Evolutionary conservation across 2,329 filamentous ascomycete species (phyloP), one percentile per base, ranked within the genome.

Genomic region (Hymenoscyphus scutula): DNA sequence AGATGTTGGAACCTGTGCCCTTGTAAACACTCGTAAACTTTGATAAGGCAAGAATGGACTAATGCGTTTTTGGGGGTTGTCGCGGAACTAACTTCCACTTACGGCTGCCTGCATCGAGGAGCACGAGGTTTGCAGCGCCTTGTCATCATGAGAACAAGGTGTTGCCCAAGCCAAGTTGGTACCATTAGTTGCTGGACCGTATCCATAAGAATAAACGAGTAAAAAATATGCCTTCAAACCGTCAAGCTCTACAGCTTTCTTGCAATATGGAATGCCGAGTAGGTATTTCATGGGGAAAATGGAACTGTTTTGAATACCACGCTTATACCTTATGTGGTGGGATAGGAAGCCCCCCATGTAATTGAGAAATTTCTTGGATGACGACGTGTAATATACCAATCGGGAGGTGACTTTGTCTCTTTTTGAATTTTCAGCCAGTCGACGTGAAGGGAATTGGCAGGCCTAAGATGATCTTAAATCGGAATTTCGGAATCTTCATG

Each of bases 261-360:
- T 37, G 34, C 34, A 13, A 37, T 3, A 37, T 51, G 10, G 13
- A 51, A 51, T 48, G 10, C n/a, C n/a, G n/a, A n/a, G n/a, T n/a
- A n/a, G n/a, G 41, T 7, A 48, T 23, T 10, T 23, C 5, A 17
- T 23, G 38, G 17, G 23, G 45, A 23, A 11, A 23, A 23, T 51
- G 19, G 11, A 23, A n/a, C 53, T 37, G 64, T 65, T 67, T 64
- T 70, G 67, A 64, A 56, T 45, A 62, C 64, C 64, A 69, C 65
- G 60, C 64, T 65, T 67, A 41, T 68, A 62, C 67, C 68, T 66
- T 68, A 67, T 34, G 41, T 13, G 30, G n/a, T n/a, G 58, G 51
- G 60, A 53, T n/a, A 53, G 29, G 53, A 41, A 27, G 15, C 11
- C 11, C 13, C 53, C 53, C 53, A 30, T 32, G 27, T 11, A 30